These are phyloP conservation scores for Maudiozyma barnettii DNA, from an alignment of 805 yeast genomes.

Conservation along the genomic window DNA sequence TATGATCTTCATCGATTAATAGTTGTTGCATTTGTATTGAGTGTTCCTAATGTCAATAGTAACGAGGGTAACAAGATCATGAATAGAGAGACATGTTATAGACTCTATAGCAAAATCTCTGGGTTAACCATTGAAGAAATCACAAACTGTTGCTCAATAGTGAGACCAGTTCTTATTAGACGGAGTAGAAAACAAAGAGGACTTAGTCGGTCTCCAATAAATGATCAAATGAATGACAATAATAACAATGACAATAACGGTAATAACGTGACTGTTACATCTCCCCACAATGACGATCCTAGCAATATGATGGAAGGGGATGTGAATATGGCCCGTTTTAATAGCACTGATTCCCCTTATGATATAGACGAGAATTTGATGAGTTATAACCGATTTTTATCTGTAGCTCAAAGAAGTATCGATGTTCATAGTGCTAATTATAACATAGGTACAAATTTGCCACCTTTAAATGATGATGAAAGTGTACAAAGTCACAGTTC, in stretches of 20 bases:
- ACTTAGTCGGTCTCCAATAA: slow-evolving; percentile 1
- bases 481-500: background rate
- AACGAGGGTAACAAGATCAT: slow-evolving; percentile 7
- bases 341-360: background rate
- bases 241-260: too few species aligned
- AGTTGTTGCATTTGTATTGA: slow-evolving; percentile 16
- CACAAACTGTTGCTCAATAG: slow-evolving; percentile 18
- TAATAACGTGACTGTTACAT: background rate
- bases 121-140: slow-evolving; percentile 18
- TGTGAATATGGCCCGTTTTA: background rate
- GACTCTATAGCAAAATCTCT: slow-evolving; percentile 12
- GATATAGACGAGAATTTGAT: background rate
- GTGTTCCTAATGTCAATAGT: slow-evolving; percentile 11
- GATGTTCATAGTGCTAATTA: slow-evolving; percentile 1
- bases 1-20: slow-evolving; percentile 15
- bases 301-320: background rate
- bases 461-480: background rate
- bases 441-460: background rate
- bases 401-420: background rate
- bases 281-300: background rate
- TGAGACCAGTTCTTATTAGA: slow-evolving; percentile 17
- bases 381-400: background rate
- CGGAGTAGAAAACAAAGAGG: slow-evolving; percentile 11
- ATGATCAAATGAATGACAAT: too few species aligned
- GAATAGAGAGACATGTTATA: slow-evolving; percentile 11